Conservation (phyloP, 352 stramenopile species). For the Phytophthora colocasiae region DNA sequence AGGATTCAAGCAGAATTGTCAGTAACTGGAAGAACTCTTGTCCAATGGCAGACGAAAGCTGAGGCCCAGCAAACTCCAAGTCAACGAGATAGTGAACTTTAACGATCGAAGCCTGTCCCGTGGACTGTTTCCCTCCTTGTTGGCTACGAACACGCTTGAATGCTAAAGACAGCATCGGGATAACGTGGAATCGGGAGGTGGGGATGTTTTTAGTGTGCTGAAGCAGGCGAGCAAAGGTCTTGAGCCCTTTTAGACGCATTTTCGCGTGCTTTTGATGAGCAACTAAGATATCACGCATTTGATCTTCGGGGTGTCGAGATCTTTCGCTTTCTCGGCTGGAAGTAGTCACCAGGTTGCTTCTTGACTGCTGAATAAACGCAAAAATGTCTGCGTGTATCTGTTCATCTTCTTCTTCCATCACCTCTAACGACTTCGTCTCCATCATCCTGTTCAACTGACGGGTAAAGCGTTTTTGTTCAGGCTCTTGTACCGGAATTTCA, state of each 20-base stretch:
- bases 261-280: slow-evolving; percentile 57
- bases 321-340: slow-evolving; percentile 7
- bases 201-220: slow-evolving; percentile 62
- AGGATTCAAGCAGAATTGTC: slow-evolving; percentile 56
- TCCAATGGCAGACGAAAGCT: slow-evolving; percentile 51
- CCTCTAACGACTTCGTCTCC: slow-evolving; percentile 76
- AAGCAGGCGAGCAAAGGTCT: slow-evolving; percentile 71
- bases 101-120: slow-evolving; percentile 32
- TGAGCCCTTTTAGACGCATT: slow-evolving; percentile 65
- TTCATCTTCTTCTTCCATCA: slow-evolving; percentile 87
- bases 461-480: slow-evolving; percentile 47
- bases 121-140: background rate
- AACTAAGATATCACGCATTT: slow-evolving; percentile 57
- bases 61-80: slow-evolving; percentile 72
- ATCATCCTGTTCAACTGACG: slow-evolving; percentile 74
- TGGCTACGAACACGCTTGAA: slow-evolving; percentile 62
- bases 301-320: slow-evolving; percentile 44
- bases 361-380: slow-evolving; percentile 77
- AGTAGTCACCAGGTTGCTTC: slow-evolving; percentile 14
- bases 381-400: slow-evolving; percentile 85
- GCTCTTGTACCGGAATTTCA: slow-evolving; percentile 15
- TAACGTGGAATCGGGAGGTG: slow-evolving; percentile 69
- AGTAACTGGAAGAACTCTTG: slow-evolving; percentile 78
- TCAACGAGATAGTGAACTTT: slow-evolving; percentile 84
- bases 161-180: slow-evolving; percentile 73